Conservation (phyloP, 2,329 filamentous ascomycete genomes). For the Acephala macrosclerotiorum region DNA sequence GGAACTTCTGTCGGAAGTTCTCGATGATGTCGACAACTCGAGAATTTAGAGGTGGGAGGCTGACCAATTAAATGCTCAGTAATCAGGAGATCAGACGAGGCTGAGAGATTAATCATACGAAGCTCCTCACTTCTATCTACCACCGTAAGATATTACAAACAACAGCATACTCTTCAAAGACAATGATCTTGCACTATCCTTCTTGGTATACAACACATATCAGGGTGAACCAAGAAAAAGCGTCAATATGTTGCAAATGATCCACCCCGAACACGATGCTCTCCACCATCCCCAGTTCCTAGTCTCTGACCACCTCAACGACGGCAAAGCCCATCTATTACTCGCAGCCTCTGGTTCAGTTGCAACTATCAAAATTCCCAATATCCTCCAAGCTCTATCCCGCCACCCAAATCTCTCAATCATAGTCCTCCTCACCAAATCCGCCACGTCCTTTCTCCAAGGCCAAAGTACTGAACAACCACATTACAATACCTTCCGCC, state of each 20-base stretch:
- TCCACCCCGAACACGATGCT: conserved; percentile 25
- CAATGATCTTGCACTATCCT: conserved; percentile 4
- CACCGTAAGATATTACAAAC: not conserved
- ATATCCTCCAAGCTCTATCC: conserved; percentile 68
- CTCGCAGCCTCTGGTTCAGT: conserved; percentile 76
- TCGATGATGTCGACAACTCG: conserved; percentile 27
- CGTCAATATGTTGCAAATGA: conserved; percentile 33
- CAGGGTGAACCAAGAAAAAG: not conserved
- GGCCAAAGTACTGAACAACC: conserved; percentile 84
- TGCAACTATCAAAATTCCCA: conserved; percentile 85
- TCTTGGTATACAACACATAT: not conserved
- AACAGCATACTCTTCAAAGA: not conserved
- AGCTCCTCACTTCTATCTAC: not conserved
- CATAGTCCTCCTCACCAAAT: conserved; percentile 80
- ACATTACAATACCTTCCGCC: conserved; percentile 62
- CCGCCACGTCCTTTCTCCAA: conserved; percentile 76
- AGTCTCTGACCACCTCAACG: conserved; percentile 47
- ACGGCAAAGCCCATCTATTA: conserved; percentile 66
- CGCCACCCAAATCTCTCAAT: conserved; percentile 69
- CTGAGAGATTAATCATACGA: conserved; percentile 26
- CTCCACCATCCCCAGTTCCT: conserved; percentile 30
- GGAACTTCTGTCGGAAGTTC: not conserved
- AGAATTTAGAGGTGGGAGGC: conserved; percentile 26
- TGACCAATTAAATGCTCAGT: conserved; percentile 39
- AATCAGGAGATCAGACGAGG: conserved; percentile 29